Percentiles rank a stretch among this genome's conserved stretches.
Conservation (phyloP, 371 early-diverging fungal genomes). For the Circinella minor region DNA sequence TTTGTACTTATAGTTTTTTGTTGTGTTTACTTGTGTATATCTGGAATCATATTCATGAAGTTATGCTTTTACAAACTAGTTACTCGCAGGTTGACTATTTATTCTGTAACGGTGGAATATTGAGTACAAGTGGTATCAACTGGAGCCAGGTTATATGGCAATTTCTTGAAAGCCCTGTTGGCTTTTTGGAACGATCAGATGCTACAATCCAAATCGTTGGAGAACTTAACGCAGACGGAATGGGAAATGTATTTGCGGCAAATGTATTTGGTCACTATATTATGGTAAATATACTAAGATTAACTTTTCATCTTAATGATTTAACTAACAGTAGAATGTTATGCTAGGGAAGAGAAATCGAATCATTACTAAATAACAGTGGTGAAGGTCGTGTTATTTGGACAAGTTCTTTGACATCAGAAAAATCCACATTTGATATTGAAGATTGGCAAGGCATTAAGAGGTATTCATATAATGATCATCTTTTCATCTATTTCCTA, state of each 20-base stretch:
- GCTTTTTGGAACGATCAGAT: constrained; percentile 69
- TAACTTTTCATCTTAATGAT: too few species aligned
- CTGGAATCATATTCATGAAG: too few species aligned
- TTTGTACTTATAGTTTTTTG: constrained; percentile 15
- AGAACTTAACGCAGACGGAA: constrained; percentile 66
- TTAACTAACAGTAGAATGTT: too few species aligned
- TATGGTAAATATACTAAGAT: constrained; percentile 52
- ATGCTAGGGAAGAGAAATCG: constrained; percentile 61
- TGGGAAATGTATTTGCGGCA: constrained; percentile 80
- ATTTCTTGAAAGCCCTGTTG: constrained; percentile 60
- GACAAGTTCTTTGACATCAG: constrained; percentile 78
- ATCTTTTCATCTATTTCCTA: neutral
- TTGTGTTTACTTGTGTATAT: neutral
- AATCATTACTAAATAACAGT: constrained; percentile 45
- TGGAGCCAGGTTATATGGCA: constrained; percentile 49
- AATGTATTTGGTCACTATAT: constrained; percentile 92
- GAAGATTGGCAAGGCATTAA: constrained; percentile 79
- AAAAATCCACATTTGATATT: constrained; percentile 47
- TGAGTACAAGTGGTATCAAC: constrained; percentile 62
- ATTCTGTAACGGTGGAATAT: constrained; percentile 85
- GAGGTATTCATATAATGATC: constrained; percentile 28
- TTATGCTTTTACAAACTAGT: constrained; percentile 15
- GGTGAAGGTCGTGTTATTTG: constrained; percentile 78
- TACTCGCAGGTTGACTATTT: constrained; percentile 66
- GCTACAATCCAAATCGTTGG: constrained; percentile 66